These are phyloP conservation scores for Ophiosphaerella narmari DNA, from an alignment of 2,329 filamentous ascomycete genomes.

Conservation along the genomic window DNA sequence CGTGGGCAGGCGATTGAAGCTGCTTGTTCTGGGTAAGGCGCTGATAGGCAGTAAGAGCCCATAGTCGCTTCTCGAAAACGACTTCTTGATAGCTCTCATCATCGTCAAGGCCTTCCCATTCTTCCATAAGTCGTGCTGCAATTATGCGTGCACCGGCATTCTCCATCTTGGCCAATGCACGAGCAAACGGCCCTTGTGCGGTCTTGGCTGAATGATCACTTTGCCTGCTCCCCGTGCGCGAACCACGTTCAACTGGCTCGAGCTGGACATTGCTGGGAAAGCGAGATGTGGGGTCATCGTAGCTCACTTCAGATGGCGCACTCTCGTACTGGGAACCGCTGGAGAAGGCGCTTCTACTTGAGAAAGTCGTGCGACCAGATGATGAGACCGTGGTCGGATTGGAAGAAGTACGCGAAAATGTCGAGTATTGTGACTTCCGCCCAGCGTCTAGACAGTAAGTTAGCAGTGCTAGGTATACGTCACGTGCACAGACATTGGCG, in stretches of 20 bases:
- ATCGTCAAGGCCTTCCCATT: constrained; percentile 34
- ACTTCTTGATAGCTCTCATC: constrained; percentile 33
- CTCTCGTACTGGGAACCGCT: constrained; percentile 22
- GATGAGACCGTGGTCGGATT: constrained; percentile 20
- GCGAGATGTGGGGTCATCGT: constrained; percentile 5
- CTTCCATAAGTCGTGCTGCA: constrained; percentile 29
- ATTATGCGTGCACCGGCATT: constrained; percentile 31
- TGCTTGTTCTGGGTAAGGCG: constrained; percentile 35
- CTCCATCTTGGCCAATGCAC: constrained; percentile 32
- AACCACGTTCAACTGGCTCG: constrained; percentile 24
- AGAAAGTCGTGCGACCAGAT: constrained; percentile 15
- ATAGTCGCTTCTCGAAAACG: constrained; percentile 34
- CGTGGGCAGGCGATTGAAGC: constrained; percentile 31
- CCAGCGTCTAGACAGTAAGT: constrained; percentile 8
- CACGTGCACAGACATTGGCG: background rate
- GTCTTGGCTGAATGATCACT: constrained; percentile 22
- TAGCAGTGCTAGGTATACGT: constrained; percentile 1
- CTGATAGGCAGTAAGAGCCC: constrained; percentile 32
- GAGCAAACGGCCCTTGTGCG: constrained; percentile 24
- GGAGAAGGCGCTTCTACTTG: constrained; percentile 26
- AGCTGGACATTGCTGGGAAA: constrained; percentile 20
- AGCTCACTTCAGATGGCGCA: constrained; percentile 19
- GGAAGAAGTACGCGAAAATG: constrained; percentile 22
- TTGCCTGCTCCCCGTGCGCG: constrained; percentile 26
- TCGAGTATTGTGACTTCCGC: constrained; percentile 20